A percentile compares a stretch with the other conserved stretches of the same genome.
These are phyloP conservation scores for Jacaranda copaia DNA, from an alignment of 257 asterid species.

Conservation along the genomic window DNA sequence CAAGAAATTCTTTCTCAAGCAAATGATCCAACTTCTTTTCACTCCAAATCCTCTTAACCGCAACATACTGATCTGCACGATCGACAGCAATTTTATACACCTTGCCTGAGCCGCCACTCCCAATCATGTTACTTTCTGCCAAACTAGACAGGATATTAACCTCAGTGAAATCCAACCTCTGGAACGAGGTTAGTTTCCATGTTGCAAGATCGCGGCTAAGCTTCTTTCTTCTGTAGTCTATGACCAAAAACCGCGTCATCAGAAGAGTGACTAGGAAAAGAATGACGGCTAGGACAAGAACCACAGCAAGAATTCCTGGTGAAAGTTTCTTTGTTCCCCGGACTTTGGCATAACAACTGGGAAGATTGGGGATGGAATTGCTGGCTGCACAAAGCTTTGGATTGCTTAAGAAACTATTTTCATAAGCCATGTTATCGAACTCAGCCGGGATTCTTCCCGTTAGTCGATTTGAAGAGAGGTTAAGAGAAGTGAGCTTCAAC, in stretches of 20 bases:
- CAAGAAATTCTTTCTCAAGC: slow-evolving; percentile 58
- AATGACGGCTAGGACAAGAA: slow-evolving; percentile 51
- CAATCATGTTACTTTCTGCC: slow-evolving; percentile 54
- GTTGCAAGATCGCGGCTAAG: slow-evolving; percentile 55
- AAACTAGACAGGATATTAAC: slow-evolving; percentile 44
- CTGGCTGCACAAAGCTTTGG: slow-evolving; percentile 60
- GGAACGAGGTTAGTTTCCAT: slow-evolving; percentile 88
- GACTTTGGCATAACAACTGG: slow-evolving; percentile 45
- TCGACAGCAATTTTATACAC: slow-evolving; percentile 55
- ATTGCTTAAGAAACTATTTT: slow-evolving; percentile 66
- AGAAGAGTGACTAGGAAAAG: slow-evolving; percentile 43
- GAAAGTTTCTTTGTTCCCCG: slow-evolving; percentile 49
- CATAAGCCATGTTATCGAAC: slow-evolving; percentile 77
- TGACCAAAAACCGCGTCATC: slow-evolving; percentile 47
- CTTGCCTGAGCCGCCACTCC: slow-evolving; percentile 63
- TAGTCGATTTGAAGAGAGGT: slow-evolving; percentile 72
- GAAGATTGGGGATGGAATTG: slow-evolving; percentile 47
- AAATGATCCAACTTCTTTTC: slow-evolving; percentile 41
- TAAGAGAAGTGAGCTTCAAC: slow-evolving; percentile 61
- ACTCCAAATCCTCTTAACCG: slow-evolving; percentile 60
- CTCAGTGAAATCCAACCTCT: slow-evolving; percentile 57
- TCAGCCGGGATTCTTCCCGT: slow-evolving; percentile 67
- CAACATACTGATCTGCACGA: slow-evolving; percentile 42
- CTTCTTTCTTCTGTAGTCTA: slow-evolving; percentile 68
- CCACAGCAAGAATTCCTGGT: slow-evolving; percentile 46